Evolutionary conservation across 116 monocot genomes (phyloP), one percentile per base, ranked within the genome.

Genomic region (Iris pallida): DNA sequence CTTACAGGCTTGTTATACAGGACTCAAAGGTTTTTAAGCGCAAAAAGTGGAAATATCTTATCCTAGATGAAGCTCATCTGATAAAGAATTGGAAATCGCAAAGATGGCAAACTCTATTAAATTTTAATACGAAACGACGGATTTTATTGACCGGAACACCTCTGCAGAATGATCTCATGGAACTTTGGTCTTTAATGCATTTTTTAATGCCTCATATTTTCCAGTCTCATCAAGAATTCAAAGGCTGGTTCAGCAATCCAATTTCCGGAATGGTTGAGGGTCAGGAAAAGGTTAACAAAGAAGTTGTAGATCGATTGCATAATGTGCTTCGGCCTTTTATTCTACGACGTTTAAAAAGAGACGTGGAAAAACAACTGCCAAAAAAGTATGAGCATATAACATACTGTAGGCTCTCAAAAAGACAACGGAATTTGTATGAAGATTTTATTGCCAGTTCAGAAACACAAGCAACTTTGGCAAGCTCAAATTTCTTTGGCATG

Each of bases 71-170:
- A 84, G 98, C 98, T 57, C 98, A 98, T 84, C 59, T 98, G 10
- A 98, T 98, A 76, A 98, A 98, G 73, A 98, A 98, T 73, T 98
- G 98, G 98, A 98, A 98, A 79, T 98, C 98, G 16, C 98, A 98
- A 78, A 80, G 98, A 62, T 98, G 98, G 98, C 98, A 98, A 64
- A 98, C 98, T 59, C 71, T 98, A 7, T 63, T 98, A 40, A 98
- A 98, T 79, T 98, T 98, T 65, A 98, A 98, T 68, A 84, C 98
- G 10, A 98, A 93, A 68, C 75, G 98, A 9, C 71, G 98, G 48
- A 98, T 98, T 78, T 77, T 98, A 55, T 68, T 98, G 57, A 98
- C 98, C 7, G 98, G 98, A 45, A 98, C 98, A 53, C 98, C 98
- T 57, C 55, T 98, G 57, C 98, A 98, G 78, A 98, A 98, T 88